These are phyloP conservation scores for Lactarius pseudohatsudake DNA, from an alignment of 768 basidiomycete genomes.

Conservation along the genomic window DNA sequence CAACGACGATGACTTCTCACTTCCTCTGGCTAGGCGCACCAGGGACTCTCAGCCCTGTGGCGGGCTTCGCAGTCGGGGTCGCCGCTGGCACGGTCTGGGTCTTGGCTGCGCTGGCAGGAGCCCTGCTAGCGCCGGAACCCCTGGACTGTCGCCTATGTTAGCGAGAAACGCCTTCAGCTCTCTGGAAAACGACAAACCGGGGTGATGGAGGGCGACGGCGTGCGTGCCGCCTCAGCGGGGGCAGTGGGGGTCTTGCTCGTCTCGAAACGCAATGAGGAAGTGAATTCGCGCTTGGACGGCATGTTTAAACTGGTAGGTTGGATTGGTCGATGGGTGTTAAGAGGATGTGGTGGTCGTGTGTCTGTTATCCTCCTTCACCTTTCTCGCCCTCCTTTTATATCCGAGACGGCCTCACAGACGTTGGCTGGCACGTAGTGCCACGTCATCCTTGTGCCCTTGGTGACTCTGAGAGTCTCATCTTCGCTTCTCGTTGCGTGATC, in stretches of 20 bases:
- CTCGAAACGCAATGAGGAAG: background rate
- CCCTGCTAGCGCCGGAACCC: too few species aligned
- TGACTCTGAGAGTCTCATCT: background rate
- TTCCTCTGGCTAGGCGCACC: constrained; percentile 1
- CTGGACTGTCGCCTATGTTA: constrained; percentile 5
- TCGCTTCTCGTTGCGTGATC: background rate
- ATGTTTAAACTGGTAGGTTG: constrained; percentile 9
- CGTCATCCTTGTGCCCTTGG: background rate
- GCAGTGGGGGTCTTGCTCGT: background rate
- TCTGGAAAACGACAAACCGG: constrained; percentile 8
- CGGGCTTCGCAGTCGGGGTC: background rate
- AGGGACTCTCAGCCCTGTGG: background rate
- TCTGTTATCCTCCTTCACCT: constrained; percentile 4
- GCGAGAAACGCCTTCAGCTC: background rate
- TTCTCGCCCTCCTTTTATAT: constrained; percentile 11
- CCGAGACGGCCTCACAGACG: background rate
- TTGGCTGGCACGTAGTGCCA: background rate
- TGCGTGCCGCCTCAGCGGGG: background rate
- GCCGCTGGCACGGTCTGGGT: background rate
- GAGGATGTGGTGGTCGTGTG: constrained; percentile 2
- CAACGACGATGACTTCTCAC: background rate
- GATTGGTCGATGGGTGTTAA: constrained; percentile 2
- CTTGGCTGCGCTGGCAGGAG: background rate
- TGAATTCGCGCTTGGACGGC: constrained; percentile 16
- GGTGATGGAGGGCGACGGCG: background rate